Base-by-base conservation (phyloP, 345 rosid genomes). In the Euphorbia pulcherrima region DNA sequence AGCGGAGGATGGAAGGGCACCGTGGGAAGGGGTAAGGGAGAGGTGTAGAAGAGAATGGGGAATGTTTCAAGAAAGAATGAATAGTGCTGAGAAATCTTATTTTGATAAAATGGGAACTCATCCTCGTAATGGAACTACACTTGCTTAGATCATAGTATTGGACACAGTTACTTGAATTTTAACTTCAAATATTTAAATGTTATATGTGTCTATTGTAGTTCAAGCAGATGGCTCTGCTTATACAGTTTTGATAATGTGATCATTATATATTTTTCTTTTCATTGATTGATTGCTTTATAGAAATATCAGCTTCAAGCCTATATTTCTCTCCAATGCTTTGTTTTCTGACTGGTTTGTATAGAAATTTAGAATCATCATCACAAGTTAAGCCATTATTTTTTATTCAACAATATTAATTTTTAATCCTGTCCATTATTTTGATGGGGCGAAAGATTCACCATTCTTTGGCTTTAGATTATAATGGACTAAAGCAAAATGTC, bases 21-120 rank as follows among this genome's bases (percentile, higher is more conserved):
- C 90, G 44, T 81, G 90, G 93, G 82, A 84, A 83, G 93, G 84
- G 89, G 93, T 87, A 76, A 44, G 92, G 74, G 87, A 85, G 71
- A 85, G 98, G 74, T 93, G 98, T 75, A 81, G 79, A 66, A 85
- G 69, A 60, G 98, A 93, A 76, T 93, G 98, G 98, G 62, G 67
- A 3, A 87, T 86, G 84, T 90, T 93, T 57, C 92, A 84, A 56
- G 84, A 86, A 35, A 81, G 98, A 55, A 23, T 90, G 66, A 59
- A 69, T 0, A 29, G 57, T 23, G 96, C 98, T 26, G 90, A 93
- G 79, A 87, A 72, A 68, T 78, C 85, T 33, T 87, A 93, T 60
- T 85, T 64, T 12, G 74, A 71, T 68, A 76, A 83, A 56, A 30
- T 65, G 68, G 86, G 80, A 37, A 60, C 68, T 17, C 74, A 67